phyloP scores from a whole-genome alignment of 2,329 filamentous ascomycete genomes.

The Didymellaceae sp. region DNA sequence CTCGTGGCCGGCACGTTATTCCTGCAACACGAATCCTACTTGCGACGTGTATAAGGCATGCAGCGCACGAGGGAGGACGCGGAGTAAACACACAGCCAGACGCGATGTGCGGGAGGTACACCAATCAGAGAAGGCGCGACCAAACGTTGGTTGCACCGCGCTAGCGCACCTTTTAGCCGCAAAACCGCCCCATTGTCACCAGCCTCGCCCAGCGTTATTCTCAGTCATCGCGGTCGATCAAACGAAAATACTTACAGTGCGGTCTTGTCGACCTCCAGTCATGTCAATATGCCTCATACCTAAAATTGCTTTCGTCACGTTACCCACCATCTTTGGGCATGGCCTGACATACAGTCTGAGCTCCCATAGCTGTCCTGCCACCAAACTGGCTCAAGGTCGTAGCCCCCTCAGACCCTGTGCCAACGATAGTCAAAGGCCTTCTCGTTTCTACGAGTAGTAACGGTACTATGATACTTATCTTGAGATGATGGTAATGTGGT shows the following conservation, averaged over 20 bases:
- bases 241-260: background rate
- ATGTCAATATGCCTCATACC: no score
- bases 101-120: conserved; percentile 2
- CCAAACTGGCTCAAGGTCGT: no score
- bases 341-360: no score
- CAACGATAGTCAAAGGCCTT: no score
- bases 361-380: background rate
- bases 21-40: background rate
- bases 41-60: conserved; percentile 4
- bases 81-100: conserved; percentile 8
- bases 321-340: no score
- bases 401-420: no score
- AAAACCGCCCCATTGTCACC: conserved; percentile 7
- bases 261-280: background rate
- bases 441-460: no score
- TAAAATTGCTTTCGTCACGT: no score
- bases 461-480: no score
- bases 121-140: conserved; percentile 12
- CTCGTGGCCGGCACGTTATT: conserved; percentile 16
- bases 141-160: conserved; percentile 9
- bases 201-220: conserved; percentile 8
- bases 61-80: conserved; percentile 10
- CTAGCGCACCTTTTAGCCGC: conserved; percentile 12
- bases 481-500: no score
- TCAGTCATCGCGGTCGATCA: conserved; percentile 9